Base-by-base conservation (phyloP, 202 grass and related monocot genomes). In the Zoysia matrella region DNA sequence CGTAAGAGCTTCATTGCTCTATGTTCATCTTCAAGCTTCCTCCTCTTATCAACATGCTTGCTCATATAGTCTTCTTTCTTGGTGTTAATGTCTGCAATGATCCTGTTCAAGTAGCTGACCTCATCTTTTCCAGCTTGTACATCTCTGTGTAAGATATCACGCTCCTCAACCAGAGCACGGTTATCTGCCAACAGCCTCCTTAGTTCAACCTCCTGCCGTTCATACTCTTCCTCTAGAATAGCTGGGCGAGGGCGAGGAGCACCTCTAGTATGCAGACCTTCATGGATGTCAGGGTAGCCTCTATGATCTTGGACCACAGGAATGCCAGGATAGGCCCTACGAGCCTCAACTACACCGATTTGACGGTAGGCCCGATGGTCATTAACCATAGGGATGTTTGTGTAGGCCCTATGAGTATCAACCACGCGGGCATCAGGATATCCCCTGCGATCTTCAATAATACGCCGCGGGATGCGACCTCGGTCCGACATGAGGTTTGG, bases 1-100 rank as follows among this genome's bases (percentile, higher is more conserved):
- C 82, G 85, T 71, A 98, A 85, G 46, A 84, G 80, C 75, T 89
- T 88, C 74, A 73, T 83, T 72, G 85, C 82, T 89, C 92, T 91
- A 68, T 91, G 84, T 64, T 94, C 95, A 67, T 86, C 72, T 81
- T 98, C 95, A 58, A 94, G 92, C 69, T 92, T 89, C 83, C 84
- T 82, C 36, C 76, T 86, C 76, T 91, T 94, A 84, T 93, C 88
- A 49, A 98, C 79, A 68, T 91, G 81, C 82, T 93, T 89, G 61
- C 66, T 67, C 8, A 84, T 84, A 88, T 84, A 84, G 75, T 76
- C 65, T 84, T 98, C 95, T 71, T 94, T 94, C 71, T 93, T 87
- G 69, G 65, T 82, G 61, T 43, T 91, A 66, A 98, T 89, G 62
- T 91, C 80, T 53, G 79, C 44, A 42, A 93, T 82, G 53, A 92